Base-by-base conservation (phyloP, 148 eudicot genomes). In the Cornus suecica region DNA sequence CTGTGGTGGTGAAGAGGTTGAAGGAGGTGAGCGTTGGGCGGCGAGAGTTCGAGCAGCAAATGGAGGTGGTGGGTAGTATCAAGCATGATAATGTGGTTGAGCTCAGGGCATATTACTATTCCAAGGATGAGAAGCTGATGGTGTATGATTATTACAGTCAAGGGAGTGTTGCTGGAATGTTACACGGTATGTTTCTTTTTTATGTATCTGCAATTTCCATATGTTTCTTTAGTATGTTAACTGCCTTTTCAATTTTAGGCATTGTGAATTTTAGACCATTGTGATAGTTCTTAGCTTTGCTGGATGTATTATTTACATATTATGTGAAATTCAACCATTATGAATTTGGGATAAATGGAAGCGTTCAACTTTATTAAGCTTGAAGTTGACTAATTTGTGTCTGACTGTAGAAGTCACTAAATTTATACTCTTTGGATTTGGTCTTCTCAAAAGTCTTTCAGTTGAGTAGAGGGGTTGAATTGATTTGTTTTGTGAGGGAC, bases 101-200 rank as follows among this genome's bases (percentile, higher is more conserved):
- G 27, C 89, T 95, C 27, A 81, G 97, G 82, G 99, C 99, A 42
- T 95, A 91, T 85, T 95, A 90, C 71, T 91, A 92, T 78, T 90
- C 97, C 4, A 95, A 90, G 72, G 99, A 95, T 74, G 99, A 95
- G 86, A 95, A 95, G 82, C 88, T 95, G 26, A 83, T 91, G 86
- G 99, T 95, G 0, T 87, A 84, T 75, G 99, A 95, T 79, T 87
- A 83, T 41, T 87, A 86, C 83, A 78, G 80, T 69, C 86, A 76
- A 27, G 99, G 99, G 30, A 95, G 99, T 60, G 82, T 91, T 74
- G 87, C 92, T 45, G 80, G 90, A 16, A 77, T 92, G 86, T 80
- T 95, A 73, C 99, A 95, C 71, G 89, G 99, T 95, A 92, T 70
- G 92, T 58, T 62, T 9, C 37, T 72, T 70, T 67, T 34, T 58